A percentile compares a stretch with the other conserved stretches of the same genome.
phyloP scores from a whole-genome alignment of 2,329 filamentous ascomycete species.

The Colletotrichum plurivorum region DNA sequence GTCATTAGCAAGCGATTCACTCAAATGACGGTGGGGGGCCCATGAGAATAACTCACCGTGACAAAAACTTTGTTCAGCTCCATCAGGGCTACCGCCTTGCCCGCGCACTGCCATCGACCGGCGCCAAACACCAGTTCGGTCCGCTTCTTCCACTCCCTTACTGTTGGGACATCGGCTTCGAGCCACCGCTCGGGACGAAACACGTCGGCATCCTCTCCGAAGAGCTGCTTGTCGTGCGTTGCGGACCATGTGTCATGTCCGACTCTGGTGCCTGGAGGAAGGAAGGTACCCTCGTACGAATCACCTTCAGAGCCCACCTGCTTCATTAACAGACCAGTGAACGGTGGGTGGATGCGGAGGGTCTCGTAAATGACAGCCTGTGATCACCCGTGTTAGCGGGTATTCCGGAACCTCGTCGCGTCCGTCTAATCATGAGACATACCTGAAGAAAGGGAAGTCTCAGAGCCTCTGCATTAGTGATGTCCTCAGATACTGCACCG shows the following conservation, averaged over 20 bases:
- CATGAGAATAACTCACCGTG: constrained; percentile 49
- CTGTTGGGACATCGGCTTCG: constrained; percentile 46
- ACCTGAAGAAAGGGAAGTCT: constrained; percentile 56
- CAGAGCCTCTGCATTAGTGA: constrained; percentile 52
- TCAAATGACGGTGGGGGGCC: not conserved
- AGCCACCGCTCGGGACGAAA: constrained; percentile 67
- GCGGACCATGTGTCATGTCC: constrained; percentile 58
- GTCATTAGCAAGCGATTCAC: constrained; percentile 32
- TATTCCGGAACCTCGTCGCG: not conserved
- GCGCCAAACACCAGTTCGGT: constrained; percentile 61
- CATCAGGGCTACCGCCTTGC: constrained; percentile 59
- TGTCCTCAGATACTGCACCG: constrained; percentile 42
- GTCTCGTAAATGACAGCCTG: constrained; percentile 67
- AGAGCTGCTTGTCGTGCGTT: constrained; percentile 55
- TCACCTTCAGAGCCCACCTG: constrained; percentile 60
- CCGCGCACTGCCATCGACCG: constrained; percentile 60
- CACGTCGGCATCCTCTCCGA: constrained; percentile 59
- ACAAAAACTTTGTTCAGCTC: constrained; percentile 60
- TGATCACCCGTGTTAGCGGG: not conserved
- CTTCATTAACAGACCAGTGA: constrained; percentile 64
- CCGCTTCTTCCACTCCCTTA: constrained; percentile 46
- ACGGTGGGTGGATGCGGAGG: constrained; percentile 63
- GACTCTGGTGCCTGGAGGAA: constrained; percentile 56
- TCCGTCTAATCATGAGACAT: not conserved
- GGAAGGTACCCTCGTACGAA: constrained; percentile 50